Evolutionary conservation across 352 stramenopile genomes (phyloP).

Genomic region (Aphanomyces stellatus): DNA sequence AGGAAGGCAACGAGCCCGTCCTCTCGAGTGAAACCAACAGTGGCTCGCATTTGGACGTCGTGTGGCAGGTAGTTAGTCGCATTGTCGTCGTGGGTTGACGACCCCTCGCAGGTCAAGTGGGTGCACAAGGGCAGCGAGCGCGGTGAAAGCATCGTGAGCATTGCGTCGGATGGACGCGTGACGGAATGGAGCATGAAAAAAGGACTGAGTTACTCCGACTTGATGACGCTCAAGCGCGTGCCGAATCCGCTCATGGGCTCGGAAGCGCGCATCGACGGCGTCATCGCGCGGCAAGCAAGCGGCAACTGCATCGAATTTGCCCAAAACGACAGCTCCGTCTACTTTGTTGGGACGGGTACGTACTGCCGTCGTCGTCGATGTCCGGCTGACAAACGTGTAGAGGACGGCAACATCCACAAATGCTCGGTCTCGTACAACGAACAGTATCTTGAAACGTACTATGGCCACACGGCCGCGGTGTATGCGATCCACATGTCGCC

Average conservation of each 20-base stretch:
- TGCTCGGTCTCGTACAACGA: conserved; percentile 92
- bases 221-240: conserved; percentile 88
- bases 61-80: conserved; percentile 55
- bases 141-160: conserved; percentile 82
- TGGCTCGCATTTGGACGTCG: conserved; percentile 83
- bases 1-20: conserved; percentile 31
- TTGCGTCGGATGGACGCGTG: conserved; percentile 86
- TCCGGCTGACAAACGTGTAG: conserved; percentile 6
- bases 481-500: conserved; percentile 84
- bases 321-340: conserved; percentile 64
- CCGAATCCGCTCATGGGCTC: conserved; percentile 56
- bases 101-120: conserved; percentile 84
- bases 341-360: conserved; percentile 73
- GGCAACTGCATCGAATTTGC: conserved; percentile 86
- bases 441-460: conserved; percentile 89
- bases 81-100: not conserved
- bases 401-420: conserved; percentile 89
- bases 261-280: conserved; percentile 59
- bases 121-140: conserved; percentile 79
- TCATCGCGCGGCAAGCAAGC: conserved; percentile 82
- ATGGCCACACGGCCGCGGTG: conserved; percentile 79
- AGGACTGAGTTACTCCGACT: conserved; percentile 72
- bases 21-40: conserved; percentile 3
- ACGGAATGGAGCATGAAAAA: conserved; percentile 92
- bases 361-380: not conserved